Base-by-base conservation (phyloP, 1,284 basidiomycete genomes). In the Tremellales sp. region DNA sequence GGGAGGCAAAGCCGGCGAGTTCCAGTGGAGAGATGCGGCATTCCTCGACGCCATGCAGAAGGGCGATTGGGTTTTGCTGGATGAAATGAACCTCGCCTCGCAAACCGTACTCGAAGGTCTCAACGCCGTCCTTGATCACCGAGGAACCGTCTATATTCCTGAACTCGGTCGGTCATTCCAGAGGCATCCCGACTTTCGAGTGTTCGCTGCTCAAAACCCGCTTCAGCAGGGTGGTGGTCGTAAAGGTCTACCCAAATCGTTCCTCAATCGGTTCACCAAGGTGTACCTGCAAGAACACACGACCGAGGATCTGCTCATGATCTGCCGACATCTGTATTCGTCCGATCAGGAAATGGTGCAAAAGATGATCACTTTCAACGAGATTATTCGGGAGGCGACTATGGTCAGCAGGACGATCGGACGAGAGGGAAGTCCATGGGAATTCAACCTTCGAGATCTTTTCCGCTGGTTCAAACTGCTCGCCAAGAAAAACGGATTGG, bases 181-280 rank as follows among this genome's bases (percentile, higher is more conserved):
- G 43, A 82, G 89, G 43, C 96, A 98, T 74, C 87, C 91, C 2
- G 80, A 83, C 17, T 99, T 99, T 77, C 84, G 93, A 35, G 85
- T 99, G 41, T 99, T 99, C 68, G 96, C 94, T 3, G 94, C 96
- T 1, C 96, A 99, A 68, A 99, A 99, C 71, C 96, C 96, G 19
- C 77, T 97, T 23, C 85, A 86, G 54, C 96, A 99, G 78, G 96
- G 96, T 35, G 93, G 96, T 48, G 94, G 94, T 8, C 84, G 96
- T 42, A 99, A 99, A 73, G 96, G 96, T 27, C 80, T 99, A 12
- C 96, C 96, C 0, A 94, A 91, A 68, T 97, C 94, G 0, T 97
- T 97, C 75, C 79, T 98, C 46, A 97, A 99, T 73, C 85, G 96
- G 12, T 99, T 99, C 76, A 97, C 91, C 22, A 94, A 96, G 73